Evolutionary conservation across 768 basidiomycete species (phyloP).

Genomic region (Symmetrospora coprosmae): DNA sequence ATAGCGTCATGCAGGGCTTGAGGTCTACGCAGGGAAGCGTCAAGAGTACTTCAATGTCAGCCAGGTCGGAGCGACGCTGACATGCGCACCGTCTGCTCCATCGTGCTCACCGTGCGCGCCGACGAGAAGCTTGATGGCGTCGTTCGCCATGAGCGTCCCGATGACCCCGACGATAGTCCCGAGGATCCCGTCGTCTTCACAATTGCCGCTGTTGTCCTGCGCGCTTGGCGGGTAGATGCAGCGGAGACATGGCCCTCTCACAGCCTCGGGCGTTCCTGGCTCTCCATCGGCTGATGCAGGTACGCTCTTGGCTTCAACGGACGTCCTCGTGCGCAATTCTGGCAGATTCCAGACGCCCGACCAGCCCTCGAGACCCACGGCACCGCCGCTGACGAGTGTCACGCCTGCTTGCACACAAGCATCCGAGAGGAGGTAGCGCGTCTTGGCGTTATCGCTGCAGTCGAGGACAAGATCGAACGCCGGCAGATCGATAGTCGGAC

Average conservation of each 20-base stretch:
- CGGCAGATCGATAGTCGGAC: slow-evolving; percentile 14
- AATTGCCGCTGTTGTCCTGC: slow-evolving; percentile 46
- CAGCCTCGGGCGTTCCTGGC: slow-evolving; percentile 33
- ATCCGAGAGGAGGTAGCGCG: slow-evolving; percentile 85
- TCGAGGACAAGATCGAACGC: slow-evolving; percentile 69
- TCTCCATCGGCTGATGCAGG: neutral
- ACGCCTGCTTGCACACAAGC: slow-evolving; percentile 58
- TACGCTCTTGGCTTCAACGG: slow-evolving; percentile 53
- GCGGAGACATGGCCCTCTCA: slow-evolving; percentile 73
- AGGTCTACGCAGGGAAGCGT: slow-evolving; percentile 41
- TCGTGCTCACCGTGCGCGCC: slow-evolving; percentile 31
- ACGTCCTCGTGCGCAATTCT: slow-evolving; percentile 41
- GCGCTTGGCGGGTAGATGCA: slow-evolving; percentile 77
- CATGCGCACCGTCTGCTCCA: neutral
- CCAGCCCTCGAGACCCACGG: slow-evolving; percentile 44
- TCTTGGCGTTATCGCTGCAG: slow-evolving; percentile 85
- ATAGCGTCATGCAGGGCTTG: slow-evolving; percentile 55
- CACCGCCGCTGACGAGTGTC: slow-evolving; percentile 83
- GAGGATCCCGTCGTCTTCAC: slow-evolving; percentile 76
- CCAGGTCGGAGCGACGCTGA: slow-evolving; percentile 19
- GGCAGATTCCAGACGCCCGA: slow-evolving; percentile 36
- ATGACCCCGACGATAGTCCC: slow-evolving; percentile 81
- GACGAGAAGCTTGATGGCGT: slow-evolving; percentile 60
- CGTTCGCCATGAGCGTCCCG: slow-evolving; percentile 75
- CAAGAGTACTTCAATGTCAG: neutral